Conservation (phyloP, 2,329 filamentous ascomycete species). For the Aspergillus melleus region DNA sequence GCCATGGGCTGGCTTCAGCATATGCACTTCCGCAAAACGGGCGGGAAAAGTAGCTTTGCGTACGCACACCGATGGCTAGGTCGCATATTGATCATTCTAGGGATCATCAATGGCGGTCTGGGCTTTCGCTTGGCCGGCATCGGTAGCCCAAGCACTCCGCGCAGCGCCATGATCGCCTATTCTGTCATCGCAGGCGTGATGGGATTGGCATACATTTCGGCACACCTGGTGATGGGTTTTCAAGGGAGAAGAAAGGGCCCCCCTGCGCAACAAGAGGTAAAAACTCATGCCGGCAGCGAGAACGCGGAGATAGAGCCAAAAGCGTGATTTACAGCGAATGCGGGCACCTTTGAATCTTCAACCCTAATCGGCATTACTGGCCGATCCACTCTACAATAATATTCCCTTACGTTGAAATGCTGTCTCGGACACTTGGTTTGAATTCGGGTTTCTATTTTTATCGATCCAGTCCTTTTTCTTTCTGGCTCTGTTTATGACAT, state of each 20-base stretch:
- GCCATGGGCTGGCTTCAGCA: slow-evolving; percentile 55
- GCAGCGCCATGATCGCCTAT: slow-evolving; percentile 48
- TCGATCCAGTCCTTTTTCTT: not conserved
- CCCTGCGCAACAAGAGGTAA: not conserved
- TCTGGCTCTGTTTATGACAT: not conserved
- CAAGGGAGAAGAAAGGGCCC: not conserved
- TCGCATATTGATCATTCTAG: slow-evolving; percentile 50
- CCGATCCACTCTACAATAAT: not conserved
- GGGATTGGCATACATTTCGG: slow-evolving; percentile 43
- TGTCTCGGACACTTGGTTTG: not conserved
- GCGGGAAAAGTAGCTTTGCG: slow-evolving; percentile 47
- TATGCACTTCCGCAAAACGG: slow-evolving; percentile 48
- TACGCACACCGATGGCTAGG: slow-evolving; percentile 57
- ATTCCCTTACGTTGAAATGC: too few relatives aligned
- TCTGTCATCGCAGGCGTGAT: slow-evolving; percentile 52
- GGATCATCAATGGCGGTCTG: slow-evolving; percentile 58
- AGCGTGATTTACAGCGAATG: not conserved
- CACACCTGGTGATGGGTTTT: slow-evolving; percentile 4
- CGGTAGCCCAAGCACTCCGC: slow-evolving; percentile 32
- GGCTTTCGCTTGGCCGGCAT: slow-evolving; percentile 51
- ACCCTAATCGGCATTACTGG: not conserved
- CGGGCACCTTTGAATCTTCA: not conserved
- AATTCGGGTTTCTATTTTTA: not conserved
- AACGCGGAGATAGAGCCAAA: not conserved
- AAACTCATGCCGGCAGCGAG: not conserved